phyloP scores from a whole-genome alignment of 2,329 filamentous ascomycete genomes.

The Phyllosticta ampelicida region DNA sequence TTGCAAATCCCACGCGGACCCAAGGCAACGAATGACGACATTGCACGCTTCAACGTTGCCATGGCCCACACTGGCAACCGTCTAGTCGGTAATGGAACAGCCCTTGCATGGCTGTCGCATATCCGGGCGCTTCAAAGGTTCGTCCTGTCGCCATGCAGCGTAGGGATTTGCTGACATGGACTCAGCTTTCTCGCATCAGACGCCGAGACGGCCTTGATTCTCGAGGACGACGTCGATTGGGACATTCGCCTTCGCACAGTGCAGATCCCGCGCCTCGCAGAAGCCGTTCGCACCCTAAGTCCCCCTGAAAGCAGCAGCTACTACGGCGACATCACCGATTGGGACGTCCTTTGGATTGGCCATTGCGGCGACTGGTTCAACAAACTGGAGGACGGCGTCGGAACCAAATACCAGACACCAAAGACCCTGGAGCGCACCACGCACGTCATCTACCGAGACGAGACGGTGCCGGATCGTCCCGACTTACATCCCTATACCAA shows the following conservation, averaged over 20 bases:
- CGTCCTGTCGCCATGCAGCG: background rate
- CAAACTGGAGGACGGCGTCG: conserved; percentile 16
- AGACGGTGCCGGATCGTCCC: conserved; percentile 24
- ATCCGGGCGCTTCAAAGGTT: conserved; percentile 31
- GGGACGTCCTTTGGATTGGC: conserved; percentile 36
- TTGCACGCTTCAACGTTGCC: conserved; percentile 25
- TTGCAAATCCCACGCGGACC: conserved; percentile 33
- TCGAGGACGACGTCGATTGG: conserved; percentile 38
- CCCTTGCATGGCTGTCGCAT: conserved; percentile 35
- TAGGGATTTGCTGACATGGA: conserved; percentile 1
- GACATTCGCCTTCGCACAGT: conserved; percentile 33
- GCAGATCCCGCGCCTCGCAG: conserved; percentile 32
- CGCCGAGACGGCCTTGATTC: conserved; percentile 31
- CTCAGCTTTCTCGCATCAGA: conserved; percentile 31
- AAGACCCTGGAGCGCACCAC: conserved; percentile 22
- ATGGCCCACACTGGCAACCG: conserved; percentile 18
- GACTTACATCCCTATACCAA: conserved; percentile 32
- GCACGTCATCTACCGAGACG: conserved; percentile 26
- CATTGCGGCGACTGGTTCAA: conserved; percentile 35
- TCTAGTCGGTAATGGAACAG: conserved; percentile 26
- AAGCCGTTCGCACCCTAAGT: conserved; percentile 26
- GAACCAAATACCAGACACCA: conserved; percentile 12
- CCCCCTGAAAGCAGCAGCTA: conserved; percentile 21
- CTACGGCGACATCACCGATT: conserved; percentile 29
- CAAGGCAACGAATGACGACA: conserved; percentile 31